Evolutionary conservation across 106 monocot species (phyloP).

Genomic region (Platanthera guangdongensis): DNA sequence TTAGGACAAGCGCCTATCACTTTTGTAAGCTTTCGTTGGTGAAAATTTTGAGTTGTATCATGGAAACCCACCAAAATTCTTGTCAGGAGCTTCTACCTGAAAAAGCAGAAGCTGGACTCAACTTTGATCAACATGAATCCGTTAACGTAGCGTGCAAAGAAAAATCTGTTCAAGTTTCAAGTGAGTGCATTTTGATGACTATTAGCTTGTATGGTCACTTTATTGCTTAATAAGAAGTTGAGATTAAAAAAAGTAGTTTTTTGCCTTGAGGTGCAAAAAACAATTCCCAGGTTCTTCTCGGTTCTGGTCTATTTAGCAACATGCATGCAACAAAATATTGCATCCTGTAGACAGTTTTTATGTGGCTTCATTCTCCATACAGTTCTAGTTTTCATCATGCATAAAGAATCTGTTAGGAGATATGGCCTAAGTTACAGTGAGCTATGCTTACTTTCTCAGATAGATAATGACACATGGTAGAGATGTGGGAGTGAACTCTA

Average conservation of each 20-base stretch:
- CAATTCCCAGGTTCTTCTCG: background rate
- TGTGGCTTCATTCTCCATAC: background rate
- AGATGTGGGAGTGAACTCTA: too few relatives aligned
- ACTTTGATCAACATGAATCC: constrained; percentile 3
- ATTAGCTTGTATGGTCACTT: background rate
- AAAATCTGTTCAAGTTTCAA: constrained; percentile 8
- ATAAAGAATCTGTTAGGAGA: too few relatives aligned
- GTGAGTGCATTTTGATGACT: constrained; percentile 18
- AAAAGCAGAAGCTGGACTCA: constrained; percentile 8
- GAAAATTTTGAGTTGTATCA: constrained; percentile 22
- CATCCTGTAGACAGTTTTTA: background rate
- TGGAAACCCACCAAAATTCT: background rate
- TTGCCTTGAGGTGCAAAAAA: background rate
- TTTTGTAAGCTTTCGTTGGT: constrained; percentile 93
- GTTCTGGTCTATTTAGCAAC: background rate
- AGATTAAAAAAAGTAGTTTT: background rate
- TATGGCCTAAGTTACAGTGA: too few relatives aligned
- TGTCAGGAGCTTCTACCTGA: background rate
- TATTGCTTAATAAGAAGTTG: background rate
- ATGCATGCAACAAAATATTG: background rate
- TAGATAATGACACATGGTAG: too few relatives aligned
- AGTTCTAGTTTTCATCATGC: background rate
- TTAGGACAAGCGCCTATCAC: constrained; percentile 67
- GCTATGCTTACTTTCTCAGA: too few relatives aligned
- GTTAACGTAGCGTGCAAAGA: background rate